A percentile compares a stretch with the other conserved stretches of the same genome.
phyloP scores from a whole-genome alignment of 2,329 filamentous ascomycete species.

The Pseudogymnoascus sp. region DNA sequence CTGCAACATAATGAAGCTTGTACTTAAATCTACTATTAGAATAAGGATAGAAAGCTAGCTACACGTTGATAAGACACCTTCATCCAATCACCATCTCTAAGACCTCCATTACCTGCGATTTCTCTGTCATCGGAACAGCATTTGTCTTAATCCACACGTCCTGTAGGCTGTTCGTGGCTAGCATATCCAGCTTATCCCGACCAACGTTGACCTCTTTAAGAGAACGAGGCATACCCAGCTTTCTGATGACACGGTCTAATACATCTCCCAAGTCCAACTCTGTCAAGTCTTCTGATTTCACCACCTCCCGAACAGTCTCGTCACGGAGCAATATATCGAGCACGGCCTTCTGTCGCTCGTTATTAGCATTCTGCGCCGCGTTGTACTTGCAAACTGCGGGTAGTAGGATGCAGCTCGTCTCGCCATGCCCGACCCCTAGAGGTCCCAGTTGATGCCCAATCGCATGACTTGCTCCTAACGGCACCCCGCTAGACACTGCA shows the following conservation, averaged over 20 bases:
- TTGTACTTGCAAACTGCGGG: conserved; percentile 51
- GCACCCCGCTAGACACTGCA: conserved; percentile 34
- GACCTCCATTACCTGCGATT: conserved; percentile 43
- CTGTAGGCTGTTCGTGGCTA: conserved; percentile 41
- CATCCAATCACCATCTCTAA: conserved; percentile 26
- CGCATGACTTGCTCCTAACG: conserved; percentile 31
- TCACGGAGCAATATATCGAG: too few species aligned
- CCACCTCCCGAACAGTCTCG: conserved; percentile 13
- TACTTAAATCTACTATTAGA: too few species aligned
- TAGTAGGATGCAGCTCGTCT: conserved; percentile 48
- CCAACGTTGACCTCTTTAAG: conserved; percentile 43
- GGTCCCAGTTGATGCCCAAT: conserved; percentile 35
- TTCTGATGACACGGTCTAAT: conserved; percentile 41
- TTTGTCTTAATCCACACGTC: conserved; percentile 44
- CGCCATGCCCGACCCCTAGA: conserved; percentile 47
- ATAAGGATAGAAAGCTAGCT: too few species aligned
- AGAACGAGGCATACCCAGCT: conserved; percentile 44
- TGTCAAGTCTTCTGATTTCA: conserved; percentile 27
- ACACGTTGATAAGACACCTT: too few species aligned
- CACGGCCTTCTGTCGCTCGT: too few species aligned
- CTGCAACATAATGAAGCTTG: too few species aligned
- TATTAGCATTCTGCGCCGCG: not conserved
- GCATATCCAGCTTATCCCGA: conserved; percentile 35
- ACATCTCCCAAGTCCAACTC: conserved; percentile 40
- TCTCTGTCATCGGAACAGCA: conserved; percentile 38